phyloP scores from a whole-genome alignment of 768 basidiomycete species.

The Lyophyllum decastes region DNA sequence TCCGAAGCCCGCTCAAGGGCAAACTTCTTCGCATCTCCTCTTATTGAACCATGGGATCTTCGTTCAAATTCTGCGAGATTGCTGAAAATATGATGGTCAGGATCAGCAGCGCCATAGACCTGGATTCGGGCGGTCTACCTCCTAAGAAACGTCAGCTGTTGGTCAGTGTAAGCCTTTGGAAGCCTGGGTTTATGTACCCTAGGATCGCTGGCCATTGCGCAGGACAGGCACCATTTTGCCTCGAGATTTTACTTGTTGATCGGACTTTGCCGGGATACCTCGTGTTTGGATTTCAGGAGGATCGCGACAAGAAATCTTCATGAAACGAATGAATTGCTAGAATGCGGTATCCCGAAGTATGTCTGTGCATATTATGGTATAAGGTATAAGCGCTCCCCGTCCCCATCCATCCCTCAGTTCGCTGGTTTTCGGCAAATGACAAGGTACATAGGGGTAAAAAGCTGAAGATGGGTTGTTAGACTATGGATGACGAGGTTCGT shows the following conservation, averaged over 20 bases:
- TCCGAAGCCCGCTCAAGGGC: conserved; percentile 63
- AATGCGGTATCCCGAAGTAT: conserved; percentile 1
- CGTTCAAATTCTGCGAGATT: conserved; percentile 59
- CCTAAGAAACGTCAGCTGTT: conserved; percentile 59
- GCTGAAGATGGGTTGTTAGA: conserved; percentile 38
- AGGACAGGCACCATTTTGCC: conserved; percentile 12
- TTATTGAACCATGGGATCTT: conserved; percentile 55
- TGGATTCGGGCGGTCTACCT: conserved; percentile 31
- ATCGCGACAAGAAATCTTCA: neutral
- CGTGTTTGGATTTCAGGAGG: conserved; percentile 17
- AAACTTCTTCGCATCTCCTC: conserved; percentile 72
- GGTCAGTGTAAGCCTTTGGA: conserved; percentile 65
- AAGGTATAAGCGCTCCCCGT: conserved; percentile 6
- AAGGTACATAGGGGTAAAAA: conserved; percentile 89
- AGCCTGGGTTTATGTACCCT: conserved; percentile 67
- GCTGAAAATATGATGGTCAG: conserved; percentile 26
- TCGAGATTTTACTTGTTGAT: conserved; percentile 20
- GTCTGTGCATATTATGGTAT: conserved; percentile 20
- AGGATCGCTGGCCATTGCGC: conserved; percentile 52
- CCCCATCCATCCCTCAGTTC: conserved; percentile 25
- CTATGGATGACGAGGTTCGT: neutral
- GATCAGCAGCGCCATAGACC: conserved; percentile 5
- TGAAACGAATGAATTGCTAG: conserved; percentile 1
- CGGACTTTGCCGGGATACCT: conserved; percentile 35
- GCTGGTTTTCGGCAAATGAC: conserved; percentile 60